Evolutionary conservation across 192 early-diverging fungal genomes (phyloP).

Genomic region (Dispira simplex): DNA sequence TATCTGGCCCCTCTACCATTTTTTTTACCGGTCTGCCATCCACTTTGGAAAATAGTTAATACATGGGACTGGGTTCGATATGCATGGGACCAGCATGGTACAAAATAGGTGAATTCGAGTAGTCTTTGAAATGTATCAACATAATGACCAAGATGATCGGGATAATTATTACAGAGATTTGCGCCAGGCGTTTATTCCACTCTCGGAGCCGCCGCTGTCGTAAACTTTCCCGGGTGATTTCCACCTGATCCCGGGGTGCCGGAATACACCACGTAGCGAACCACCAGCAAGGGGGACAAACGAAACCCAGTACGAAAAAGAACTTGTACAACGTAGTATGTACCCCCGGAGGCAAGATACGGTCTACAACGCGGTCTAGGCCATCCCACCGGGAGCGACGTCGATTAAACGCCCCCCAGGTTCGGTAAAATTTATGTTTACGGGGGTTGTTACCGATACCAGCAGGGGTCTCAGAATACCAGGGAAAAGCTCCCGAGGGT

Average conservation of each 20-base stretch:
- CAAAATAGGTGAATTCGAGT: conserved; percentile 2
- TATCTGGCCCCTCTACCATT: too few species aligned
- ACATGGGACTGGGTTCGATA: too few species aligned
- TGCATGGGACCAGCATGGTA: too few species aligned
- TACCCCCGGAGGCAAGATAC: conserved; percentile 4
- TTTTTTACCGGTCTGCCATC: too few species aligned
- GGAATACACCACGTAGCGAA: conserved; percentile 11
- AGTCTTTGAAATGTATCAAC: conserved; percentile 10
- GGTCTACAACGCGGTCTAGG: not conserved
- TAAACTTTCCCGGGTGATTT: conserved; percentile 9
- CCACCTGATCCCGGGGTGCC: conserved; percentile 4
- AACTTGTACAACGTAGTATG: conserved; percentile 4
- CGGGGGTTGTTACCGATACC: too few species aligned
- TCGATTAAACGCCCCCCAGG: too few species aligned
- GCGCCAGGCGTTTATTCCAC: conserved; percentile 12
- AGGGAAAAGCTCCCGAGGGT: too few species aligned
- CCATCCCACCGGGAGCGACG: not conserved
- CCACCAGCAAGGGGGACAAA: conserved; percentile 10
- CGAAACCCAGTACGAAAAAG: conserved; percentile 4
- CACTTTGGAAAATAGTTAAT: too few species aligned
- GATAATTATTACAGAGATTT: not conserved
- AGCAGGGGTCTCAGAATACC: too few species aligned
- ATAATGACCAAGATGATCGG: conserved; percentile 4
- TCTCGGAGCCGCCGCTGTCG: conserved; percentile 5
- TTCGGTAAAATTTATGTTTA: too few species aligned